These are phyloP conservation scores for Nicotiana otophora DNA, from an alignment of 257 asterid genomes.

Conservation along the genomic window DNA sequence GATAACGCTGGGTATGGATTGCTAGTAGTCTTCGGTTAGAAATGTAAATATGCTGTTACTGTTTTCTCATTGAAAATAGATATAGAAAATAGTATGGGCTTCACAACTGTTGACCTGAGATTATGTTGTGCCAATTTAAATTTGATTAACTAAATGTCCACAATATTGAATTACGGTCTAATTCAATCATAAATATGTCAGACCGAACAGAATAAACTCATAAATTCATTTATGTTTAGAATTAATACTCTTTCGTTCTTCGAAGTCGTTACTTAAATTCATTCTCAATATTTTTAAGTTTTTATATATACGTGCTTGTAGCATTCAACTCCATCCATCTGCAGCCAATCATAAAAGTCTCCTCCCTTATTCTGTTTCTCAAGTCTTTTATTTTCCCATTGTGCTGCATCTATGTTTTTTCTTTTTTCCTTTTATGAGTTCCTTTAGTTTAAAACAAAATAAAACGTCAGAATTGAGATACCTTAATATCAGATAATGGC, in stretches of 20 bases:
- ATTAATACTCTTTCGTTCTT: no score
- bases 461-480: background rate
- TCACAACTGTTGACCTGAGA: background rate
- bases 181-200: background rate
- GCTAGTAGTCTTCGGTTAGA: no score
- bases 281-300: background rate
- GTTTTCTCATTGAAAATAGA: background rate
- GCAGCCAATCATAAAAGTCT: constrained; percentile 4
- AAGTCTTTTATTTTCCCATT: background rate
- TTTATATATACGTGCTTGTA: background rate
- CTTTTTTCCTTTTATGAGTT: background rate
- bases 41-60: background rate
- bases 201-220: no score
- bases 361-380: background rate
- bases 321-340: background rate
- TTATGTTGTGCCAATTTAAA: background rate
- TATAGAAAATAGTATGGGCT: background rate
- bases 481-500: background rate
- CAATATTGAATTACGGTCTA: background rate
- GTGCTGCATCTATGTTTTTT: background rate
- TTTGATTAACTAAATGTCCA: background rate
- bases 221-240: no score
- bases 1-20: no score
- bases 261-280: background rate
- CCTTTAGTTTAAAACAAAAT: background rate